phyloP scores from a whole-genome alignment of 2,329 filamentous ascomycete genomes.

The Trichophaea hybrida region DNA sequence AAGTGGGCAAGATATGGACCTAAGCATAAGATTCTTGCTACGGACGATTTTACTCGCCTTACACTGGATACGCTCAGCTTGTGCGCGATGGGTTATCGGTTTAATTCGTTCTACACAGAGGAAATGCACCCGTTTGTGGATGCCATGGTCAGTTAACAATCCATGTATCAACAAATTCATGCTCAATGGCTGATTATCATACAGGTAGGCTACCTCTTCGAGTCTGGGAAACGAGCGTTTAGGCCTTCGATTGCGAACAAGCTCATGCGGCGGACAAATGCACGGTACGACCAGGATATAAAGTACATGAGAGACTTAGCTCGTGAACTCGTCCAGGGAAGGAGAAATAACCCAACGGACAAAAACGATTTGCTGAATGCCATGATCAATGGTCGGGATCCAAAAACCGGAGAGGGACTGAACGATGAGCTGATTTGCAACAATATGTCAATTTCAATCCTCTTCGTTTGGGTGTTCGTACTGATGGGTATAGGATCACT shows the following conservation, averaged over 20 bases:
- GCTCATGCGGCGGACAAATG: constrained; percentile 34
- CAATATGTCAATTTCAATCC: constrained; percentile 39
- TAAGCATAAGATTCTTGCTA: constrained; percentile 42
- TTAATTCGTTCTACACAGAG: constrained; percentile 60
- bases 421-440: constrained; percentile 48
- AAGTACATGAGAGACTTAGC: constrained; percentile 42
- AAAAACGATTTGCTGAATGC: constrained; percentile 55
- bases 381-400: constrained; percentile 54
- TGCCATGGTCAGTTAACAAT: constrained; percentile 40
- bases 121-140: constrained; percentile 55
- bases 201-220: constrained; percentile 39
- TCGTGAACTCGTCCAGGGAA: constrained; percentile 45
- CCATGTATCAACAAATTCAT: background rate
- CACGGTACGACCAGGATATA: constrained; percentile 43
- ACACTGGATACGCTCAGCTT: constrained; percentile 59
- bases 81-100: constrained; percentile 35
- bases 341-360: constrained; percentile 41
- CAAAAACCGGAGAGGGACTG: constrained; percentile 51
- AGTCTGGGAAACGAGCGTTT: constrained; percentile 39
- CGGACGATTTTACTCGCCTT: constrained; percentile 57
- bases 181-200: too few relatives aligned
- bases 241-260: constrained; percentile 36
- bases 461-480: background rate
- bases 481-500: background rate
- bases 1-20: constrained; percentile 53